Evolutionary conservation across 805 yeast genomes (phyloP), one percentile per base, ranked within the genome.

Genomic region (Debaryomyces prosopidis): DNA sequence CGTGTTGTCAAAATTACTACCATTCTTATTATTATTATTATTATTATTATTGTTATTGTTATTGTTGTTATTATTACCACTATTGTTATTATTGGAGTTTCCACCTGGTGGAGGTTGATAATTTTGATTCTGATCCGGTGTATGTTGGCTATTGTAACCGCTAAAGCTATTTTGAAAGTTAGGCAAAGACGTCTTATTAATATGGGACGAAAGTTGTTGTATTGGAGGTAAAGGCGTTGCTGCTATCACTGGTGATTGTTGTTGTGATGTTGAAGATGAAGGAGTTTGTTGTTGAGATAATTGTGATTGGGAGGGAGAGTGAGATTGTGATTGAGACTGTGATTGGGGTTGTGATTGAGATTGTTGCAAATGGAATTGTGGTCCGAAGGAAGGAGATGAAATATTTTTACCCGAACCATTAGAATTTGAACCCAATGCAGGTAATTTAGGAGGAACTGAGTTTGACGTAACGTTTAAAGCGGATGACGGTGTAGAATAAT

Each of bases 341-440:
- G 33, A n/a, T 23, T 23, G 26, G 9, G 26, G 26, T 23, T 23
- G 26, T 23, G 26, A 23, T 23, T 23, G 26, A 10, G 26, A 23
- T 19, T 43, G 34, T 44, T 59, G 46, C 37, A 63, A 56, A 42
- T 58, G 67, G 45, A 55, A 69, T 46, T 72, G 78, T 4, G 81
- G 75, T 0, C 78, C 79, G 49, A 76, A 75, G 3, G 76, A 66
- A 1, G 80, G 79, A 1, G 78, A 69, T 1, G 73, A 61, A 15
- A 55, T 51, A n/a, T 50, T 50, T 8, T 12, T 45, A 28, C 17
- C 30, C 15, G 49, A 26, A 9, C 37, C 46, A 28, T 30, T 40
- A 16, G 49, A 39, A 23, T 38, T 32, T 10, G 50, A 28, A 43
- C 66, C 67, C 32, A 67, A 55, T 1, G 71, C 59, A 11, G 73